Evolutionary conservation across 2,329 filamentous ascomycete species (phyloP).

Genomic region (Sporothrix variecibatus): DNA sequence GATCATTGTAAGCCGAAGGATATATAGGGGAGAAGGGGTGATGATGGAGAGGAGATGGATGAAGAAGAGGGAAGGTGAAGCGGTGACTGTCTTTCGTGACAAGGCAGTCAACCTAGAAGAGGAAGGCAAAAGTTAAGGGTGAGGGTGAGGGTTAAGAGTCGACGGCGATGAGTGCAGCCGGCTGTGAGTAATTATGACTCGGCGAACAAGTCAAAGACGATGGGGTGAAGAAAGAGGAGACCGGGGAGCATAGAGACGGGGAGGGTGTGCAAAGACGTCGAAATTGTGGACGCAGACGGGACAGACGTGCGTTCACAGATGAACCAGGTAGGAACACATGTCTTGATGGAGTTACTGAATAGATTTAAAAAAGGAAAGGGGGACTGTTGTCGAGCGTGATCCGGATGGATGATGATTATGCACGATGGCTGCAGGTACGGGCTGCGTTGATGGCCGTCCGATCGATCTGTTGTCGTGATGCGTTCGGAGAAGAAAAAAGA

Average conservation of each 20-base stretch:
- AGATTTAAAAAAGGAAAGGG: not conserved
- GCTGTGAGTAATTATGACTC: conserved; percentile 25
- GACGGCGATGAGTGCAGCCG: conserved; percentile 8
- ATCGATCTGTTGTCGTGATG: conserved; percentile 15
- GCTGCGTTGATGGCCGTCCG: conserved; percentile 16
- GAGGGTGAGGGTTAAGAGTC: not conserved
- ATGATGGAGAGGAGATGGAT: conserved; percentile 16
- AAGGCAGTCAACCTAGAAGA: conserved; percentile 1
- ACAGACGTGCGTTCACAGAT: conserved; percentile 30
- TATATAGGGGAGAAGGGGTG: conserved; percentile 30
- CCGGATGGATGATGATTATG: conserved; percentile 23
- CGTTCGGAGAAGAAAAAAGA: not conserved
- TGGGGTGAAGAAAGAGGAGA: conserved; percentile 22
- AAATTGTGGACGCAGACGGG: conserved; percentile 27
- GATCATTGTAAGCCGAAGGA: conserved; percentile 55
- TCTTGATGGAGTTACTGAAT: conserved; percentile 12
- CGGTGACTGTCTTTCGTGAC: conserved; percentile 19
- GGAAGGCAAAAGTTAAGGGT: not conserved
- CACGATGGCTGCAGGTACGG: conserved; percentile 34
- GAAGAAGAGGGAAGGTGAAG: not conserved
- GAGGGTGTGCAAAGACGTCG: conserved; percentile 23
- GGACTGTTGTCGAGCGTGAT: conserved; percentile 4
- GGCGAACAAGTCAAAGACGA: conserved; percentile 19
- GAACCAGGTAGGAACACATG: conserved; percentile 24
- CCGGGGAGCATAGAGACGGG: conserved; percentile 28